Conservation (phyloP, 148 eudicot genomes). For the Vaccinium myrtillus region DNA sequence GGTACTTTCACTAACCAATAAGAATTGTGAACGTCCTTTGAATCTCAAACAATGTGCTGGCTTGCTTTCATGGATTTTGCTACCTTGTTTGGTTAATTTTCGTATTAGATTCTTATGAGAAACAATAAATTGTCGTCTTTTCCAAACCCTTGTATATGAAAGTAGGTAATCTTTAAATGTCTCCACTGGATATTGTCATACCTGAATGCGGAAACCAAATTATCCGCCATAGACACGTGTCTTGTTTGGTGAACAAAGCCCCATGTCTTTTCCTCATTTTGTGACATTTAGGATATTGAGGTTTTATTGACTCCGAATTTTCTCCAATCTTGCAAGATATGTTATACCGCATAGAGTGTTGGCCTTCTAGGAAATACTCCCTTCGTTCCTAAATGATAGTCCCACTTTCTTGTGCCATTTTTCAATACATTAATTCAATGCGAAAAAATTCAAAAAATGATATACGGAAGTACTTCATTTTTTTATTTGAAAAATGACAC, state of each 20-base stretch:
- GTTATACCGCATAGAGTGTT: no score
- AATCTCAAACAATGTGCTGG: background rate
- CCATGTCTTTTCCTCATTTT: background rate
- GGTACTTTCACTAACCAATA: conserved; percentile 7
- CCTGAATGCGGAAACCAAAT: background rate
- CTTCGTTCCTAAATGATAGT: background rate
- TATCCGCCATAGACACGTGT: background rate
- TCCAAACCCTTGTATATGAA: background rate
- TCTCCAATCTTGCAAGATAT: background rate
- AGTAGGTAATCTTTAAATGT: background rate
- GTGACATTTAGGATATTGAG: background rate
- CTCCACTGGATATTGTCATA: background rate
- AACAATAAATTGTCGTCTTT: background rate
- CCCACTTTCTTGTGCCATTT: no score
- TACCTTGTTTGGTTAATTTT: background rate
- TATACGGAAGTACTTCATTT: no score
- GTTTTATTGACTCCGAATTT: background rate
- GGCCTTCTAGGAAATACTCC: no score
- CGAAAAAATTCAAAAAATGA: no score
- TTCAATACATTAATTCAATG: no score
- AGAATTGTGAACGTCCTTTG: background rate
- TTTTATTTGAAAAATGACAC: no score
- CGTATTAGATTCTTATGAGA: background rate
- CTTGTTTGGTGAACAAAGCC: background rate
- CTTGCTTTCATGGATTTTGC: background rate